phyloP scores from a whole-genome alignment of 1,284 basidiomycete genomes.

The Sutorius eximius region DNA sequence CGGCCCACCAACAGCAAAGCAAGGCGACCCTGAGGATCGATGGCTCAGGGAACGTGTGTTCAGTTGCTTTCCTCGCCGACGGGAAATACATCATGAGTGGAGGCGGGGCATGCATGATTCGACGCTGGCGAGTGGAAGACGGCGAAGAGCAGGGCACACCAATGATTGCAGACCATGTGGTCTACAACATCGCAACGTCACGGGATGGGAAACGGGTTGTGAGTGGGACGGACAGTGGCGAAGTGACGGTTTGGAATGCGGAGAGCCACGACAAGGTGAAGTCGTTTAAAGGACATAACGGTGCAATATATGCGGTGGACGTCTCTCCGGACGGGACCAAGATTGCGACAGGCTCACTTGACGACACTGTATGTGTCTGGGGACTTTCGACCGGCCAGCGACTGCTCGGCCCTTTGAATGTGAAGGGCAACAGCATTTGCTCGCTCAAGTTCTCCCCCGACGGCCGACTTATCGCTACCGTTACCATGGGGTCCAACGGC shows the following conservation, averaged over 20 bases:
- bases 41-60: fast-evolving
- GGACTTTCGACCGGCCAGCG: no score
- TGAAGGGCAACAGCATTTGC: no score
- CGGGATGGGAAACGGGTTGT: background rate
- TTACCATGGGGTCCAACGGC: background rate
- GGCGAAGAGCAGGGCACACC: background rate
- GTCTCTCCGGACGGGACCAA: background rate
- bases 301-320: background rate
- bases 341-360: background rate
- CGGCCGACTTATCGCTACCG: background rate
- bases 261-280: background rate
- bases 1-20: no score
- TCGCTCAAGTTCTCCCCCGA: no score
- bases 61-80: background rate
- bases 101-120: background rate
- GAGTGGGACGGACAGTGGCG: background rate
- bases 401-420: no score
- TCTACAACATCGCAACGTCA: background rate
- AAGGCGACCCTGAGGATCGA: background rate
- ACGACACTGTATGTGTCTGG: background rate
- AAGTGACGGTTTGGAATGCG: background rate
- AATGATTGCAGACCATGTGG: background rate
- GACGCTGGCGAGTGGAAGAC: background rate
- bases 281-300: background rate
- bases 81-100: background rate